Evolutionary conservation across 352 stramenopile genomes (phyloP).

Genomic region (Phytopythium cucurbitacearum): DNA sequence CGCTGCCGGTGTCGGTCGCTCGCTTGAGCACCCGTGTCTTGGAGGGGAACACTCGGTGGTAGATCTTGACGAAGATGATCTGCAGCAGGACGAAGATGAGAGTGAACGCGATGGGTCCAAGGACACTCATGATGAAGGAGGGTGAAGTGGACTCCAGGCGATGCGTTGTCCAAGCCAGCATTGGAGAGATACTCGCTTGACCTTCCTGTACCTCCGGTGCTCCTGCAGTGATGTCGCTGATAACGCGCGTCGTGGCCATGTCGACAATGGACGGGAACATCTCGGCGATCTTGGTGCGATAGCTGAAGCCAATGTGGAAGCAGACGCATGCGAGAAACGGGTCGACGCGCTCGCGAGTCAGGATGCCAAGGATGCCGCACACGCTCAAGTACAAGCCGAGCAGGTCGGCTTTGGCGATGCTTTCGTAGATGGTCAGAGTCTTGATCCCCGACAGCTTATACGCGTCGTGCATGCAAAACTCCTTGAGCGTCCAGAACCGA

Average conservation of each 20-base stretch:
- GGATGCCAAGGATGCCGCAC: conserved; percentile 15
- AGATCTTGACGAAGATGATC: conserved; percentile 19
- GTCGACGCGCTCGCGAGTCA: conserved; percentile 22
- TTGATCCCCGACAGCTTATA: conserved; percentile 65
- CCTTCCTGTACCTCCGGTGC: conserved; percentile 13
- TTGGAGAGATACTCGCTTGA: conserved; percentile 20
- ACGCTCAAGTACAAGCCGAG: conserved; percentile 27
- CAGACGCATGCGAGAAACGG: conserved; percentile 23
- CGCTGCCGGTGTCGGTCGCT: background rate
- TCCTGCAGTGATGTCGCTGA: conserved; percentile 8
- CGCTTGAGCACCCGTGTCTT: background rate
- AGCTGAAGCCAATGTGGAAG: conserved; percentile 24
- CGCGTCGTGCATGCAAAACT: conserved; percentile 40
- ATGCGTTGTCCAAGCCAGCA: conserved; percentile 23
- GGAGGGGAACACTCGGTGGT: conserved; percentile 17
- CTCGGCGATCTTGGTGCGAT: conserved; percentile 9
- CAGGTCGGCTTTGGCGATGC: conserved; percentile 25
- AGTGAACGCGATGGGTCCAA: conserved; percentile 16
- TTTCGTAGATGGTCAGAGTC: conserved; percentile 24
- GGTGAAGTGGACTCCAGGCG: conserved; percentile 12
- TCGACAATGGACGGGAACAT: conserved; percentile 12
- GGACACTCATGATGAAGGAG: conserved; percentile 8
- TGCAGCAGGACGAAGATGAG: conserved; percentile 21
- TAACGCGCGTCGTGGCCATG: conserved; percentile 8
- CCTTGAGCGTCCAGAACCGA: conserved; percentile 44